Base-by-base conservation (phyloP, 768 basidiomycete genomes). In the Epithele typhae region DNA sequence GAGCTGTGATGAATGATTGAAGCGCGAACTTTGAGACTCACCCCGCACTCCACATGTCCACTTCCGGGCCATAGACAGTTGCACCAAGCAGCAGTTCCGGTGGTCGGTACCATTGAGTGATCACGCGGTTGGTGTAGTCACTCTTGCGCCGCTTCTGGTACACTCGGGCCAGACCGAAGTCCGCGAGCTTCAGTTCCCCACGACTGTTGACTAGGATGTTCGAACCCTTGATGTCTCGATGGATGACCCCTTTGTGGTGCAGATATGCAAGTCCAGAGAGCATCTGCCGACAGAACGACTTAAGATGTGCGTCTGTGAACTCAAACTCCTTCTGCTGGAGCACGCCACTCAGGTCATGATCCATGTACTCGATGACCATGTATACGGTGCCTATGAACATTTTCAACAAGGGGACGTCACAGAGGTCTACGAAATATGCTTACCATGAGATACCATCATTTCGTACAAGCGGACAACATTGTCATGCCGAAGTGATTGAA, bases 21-120 rank as follows among this genome's bases (percentile, higher is more conserved):
- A 42, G 37, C 24, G 22, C 43, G 11, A 45, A 37, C 22, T 40
- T 25, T 30, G 27, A 11, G 33, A 25, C 77, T 56, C 68, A 95
- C 92, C 96, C 96, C 34, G 96, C 96, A 64, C 92, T 95, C 96
- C 96, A 99, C 85, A 98, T 96, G 60, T 99, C 96, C 19, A 99
- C 95, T 60, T 95, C 94, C 5, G 93, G 86, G 2, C 92, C 94
- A 68, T 99, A 99, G 11, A 92, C 81, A 0, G 96, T 99, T 24
- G 93, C 90, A 23, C 96, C 96, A 58, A 97, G 84, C 33, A 99
- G 68, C 18, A 99, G 73, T 60, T 99, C 96, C 9, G 95, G 96
- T 4, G 93, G 90, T 46, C 96, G 79, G 66, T 99, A 99, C 96
- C 96, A 98, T 40, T 96, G 77, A 1, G 96, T 99, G 55, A 99